Base-by-base conservation (phyloP, 495 filamentous ascomycete genomes). In the Cenococcum geophilum region DNA sequence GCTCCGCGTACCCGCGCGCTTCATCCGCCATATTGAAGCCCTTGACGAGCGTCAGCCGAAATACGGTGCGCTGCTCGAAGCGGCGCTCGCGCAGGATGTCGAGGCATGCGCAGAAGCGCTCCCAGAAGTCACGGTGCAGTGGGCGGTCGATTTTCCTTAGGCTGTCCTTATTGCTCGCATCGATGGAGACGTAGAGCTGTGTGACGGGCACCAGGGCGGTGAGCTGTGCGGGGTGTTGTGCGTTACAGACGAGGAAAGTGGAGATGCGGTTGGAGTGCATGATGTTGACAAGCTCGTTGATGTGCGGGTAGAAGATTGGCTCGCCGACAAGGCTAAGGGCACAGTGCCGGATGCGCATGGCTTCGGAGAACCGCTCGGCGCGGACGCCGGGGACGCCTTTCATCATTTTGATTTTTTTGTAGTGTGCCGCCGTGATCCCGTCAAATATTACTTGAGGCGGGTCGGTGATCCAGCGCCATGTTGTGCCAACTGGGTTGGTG, bases 351-450 rank as follows among this genome's bases (percentile, higher is more conserved):
- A 97, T 95, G 27, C 84, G 81, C 87, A 96, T 92, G 0, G 92
- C 92, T 74, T 97, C 92, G 4, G 84, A 85, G 69, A 95, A 97
- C 14, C 92, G 81, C 73, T 96, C 92, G 0, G 92, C 89, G 9
- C 92, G 82, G 5, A 97, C 89, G 9, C 92, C 92, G 0, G 92
- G 92, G 1, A 97, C 87, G 54, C 92, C 92, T 55, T 87, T 86
- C 81, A 97, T 79, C 89, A 93, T 90, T 73, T 95, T 95, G 76
- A 97, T 97, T 74, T 97, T 97, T 69, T 90, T 82, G 78, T 96
- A 95, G 74, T 97, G 92, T 18, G 86, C 89, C 47, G 86, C 86
- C 68, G 93, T 95, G 62, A 95, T 87, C 27, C 92, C 92, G 42
- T 85, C 75, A 70, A 96, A 95, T 65, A 97, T 95, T 63, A 88